Percentiles rank a stretch among this genome's conserved stretches.
These are phyloP conservation scores for Suhomyces xylopsoci DNA, from an alignment of 805 yeast genomes.

Conservation along the genomic window DNA sequence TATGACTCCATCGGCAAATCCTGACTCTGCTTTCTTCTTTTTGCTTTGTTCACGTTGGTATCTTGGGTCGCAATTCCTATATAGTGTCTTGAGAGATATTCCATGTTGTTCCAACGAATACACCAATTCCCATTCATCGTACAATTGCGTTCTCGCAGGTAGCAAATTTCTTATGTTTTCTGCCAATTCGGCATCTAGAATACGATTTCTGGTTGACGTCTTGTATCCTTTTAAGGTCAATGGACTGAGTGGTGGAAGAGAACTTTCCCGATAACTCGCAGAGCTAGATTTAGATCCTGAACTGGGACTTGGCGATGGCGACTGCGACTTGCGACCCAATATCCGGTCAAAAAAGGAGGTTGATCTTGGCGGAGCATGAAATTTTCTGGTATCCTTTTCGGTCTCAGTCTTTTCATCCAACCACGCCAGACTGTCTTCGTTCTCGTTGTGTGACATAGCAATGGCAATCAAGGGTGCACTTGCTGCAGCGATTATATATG, in stretches of 20 bases:
- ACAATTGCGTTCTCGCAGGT: slow-evolving; percentile 77
- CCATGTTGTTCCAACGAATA: slow-evolving; percentile 94
- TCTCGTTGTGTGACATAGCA: not conserved
- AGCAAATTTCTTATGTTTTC: slow-evolving; percentile 68
- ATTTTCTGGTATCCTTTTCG: not conserved
- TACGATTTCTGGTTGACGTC: slow-evolving; percentile 51
- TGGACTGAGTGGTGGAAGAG: slow-evolving; percentile 51
- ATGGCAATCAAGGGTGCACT: not conserved
- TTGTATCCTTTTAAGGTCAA: slow-evolving; percentile 60
- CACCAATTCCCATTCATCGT: slow-evolving; percentile 70
- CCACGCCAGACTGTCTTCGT: not conserved
- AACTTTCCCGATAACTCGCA: slow-evolving; percentile 1
- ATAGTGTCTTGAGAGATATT: slow-evolving; percentile 76
- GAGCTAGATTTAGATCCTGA: not conserved
- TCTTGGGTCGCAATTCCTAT: slow-evolving; percentile 51
- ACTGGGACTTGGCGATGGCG: not conserved
- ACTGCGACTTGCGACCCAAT: slow-evolving; percentile 6
- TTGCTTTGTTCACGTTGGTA: slow-evolving; percentile 24
- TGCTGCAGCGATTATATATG: not conserved
- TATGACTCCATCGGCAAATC: slow-evolving; percentile 37
- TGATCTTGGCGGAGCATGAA: not conserved
- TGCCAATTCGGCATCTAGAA: slow-evolving; percentile 64
- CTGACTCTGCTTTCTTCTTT: slow-evolving; percentile 21
- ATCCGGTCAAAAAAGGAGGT: slow-evolving; percentile 10
- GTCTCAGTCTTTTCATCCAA: not conserved